A percentile compares a stretch with the other conserved stretches of the same genome.
phyloP scores from a whole-genome alignment of 1,284 basidiomycete genomes.

The Meripilus lineatus region DNA sequence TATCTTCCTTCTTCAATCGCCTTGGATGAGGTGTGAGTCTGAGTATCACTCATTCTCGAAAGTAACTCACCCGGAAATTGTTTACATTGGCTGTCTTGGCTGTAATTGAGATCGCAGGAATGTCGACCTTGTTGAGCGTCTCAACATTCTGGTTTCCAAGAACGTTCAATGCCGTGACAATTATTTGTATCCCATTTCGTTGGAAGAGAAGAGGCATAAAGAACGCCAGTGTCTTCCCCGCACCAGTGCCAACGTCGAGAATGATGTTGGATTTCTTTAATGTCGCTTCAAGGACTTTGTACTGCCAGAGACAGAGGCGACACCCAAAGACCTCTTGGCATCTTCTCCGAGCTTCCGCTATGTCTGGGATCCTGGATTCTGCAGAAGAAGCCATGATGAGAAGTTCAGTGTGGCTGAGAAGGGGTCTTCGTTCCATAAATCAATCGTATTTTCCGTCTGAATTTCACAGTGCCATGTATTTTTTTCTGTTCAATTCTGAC shows the following conservation, averaged over 20 bases:
- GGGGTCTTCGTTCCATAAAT: no score
- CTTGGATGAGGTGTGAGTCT: conserved; percentile 17
- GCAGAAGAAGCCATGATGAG: not conserved
- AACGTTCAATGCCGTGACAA: conserved; percentile 17
- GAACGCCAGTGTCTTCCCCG: conserved; percentile 14
- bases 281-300: not conserved
- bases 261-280: not conserved
- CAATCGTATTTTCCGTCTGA: not conserved
- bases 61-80: conserved; percentile 9
- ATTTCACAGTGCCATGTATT: not conserved
- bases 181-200: conserved; percentile 3
- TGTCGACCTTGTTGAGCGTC: conserved; percentile 1
- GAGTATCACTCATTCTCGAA: not conserved
- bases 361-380: not conserved
- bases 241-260: conserved; percentile 8
- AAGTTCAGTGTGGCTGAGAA: not conserved
- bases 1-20: conserved; percentile 26
- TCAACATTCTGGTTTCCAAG: conserved; percentile 15
- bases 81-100: conserved; percentile 1
- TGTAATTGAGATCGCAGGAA: conserved; percentile 10
- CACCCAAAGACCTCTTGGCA: not conserved
- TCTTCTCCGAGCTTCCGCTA: not conserved
- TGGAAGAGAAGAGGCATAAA: conserved; percentile 10
- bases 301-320: not conserved
- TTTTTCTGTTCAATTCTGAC: not conserved